Conservation (phyloP, 2,329 filamentous ascomycete genomes). For the Cryphonectria radicalis region DNA sequence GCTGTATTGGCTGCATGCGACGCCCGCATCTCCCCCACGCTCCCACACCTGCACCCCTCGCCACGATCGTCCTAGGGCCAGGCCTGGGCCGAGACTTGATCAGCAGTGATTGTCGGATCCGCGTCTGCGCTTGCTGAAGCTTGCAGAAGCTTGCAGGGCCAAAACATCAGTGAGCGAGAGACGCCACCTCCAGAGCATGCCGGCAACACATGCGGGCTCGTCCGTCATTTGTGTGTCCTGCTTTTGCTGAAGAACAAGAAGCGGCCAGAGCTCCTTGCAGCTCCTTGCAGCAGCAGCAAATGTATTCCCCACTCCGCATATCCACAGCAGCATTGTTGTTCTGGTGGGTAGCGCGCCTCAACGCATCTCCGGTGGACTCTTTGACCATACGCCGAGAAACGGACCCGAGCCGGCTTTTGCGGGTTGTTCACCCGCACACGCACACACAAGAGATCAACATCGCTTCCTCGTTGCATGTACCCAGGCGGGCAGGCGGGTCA, state of each 20-base stretch:
- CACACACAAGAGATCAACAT: background rate
- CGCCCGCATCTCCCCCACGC: conserved; percentile 12
- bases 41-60: conserved; percentile 8
- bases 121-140: conserved; percentile 15
- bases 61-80: background rate
- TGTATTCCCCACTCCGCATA: conserved; percentile 6
- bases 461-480: conserved; percentile 10
- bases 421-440: conserved; percentile 11
- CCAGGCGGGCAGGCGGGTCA: conserved; percentile 6
- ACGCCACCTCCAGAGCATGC: conserved; percentile 13
- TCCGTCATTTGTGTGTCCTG: conserved; percentile 24
- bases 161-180: background rate
- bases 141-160: too few relatives aligned
- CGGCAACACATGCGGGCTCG: conserved; percentile 26
- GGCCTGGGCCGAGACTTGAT: conserved; percentile 4
- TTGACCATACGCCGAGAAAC: conserved; percentile 2
- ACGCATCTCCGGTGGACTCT: background rate
- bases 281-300: conserved; percentile 25
- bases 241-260: conserved; percentile 22
- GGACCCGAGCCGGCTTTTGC: conserved; percentile 8
- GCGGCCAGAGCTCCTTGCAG: conserved; percentile 29
- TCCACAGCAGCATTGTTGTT: conserved; percentile 6
- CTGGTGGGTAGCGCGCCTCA: conserved; percentile 17
- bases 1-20: background rate
- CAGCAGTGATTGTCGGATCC: conserved; percentile 7